Evolutionary conservation across 805 yeast genomes (phyloP).

Genomic region (Cyberlindnera euphorbiae): DNA sequence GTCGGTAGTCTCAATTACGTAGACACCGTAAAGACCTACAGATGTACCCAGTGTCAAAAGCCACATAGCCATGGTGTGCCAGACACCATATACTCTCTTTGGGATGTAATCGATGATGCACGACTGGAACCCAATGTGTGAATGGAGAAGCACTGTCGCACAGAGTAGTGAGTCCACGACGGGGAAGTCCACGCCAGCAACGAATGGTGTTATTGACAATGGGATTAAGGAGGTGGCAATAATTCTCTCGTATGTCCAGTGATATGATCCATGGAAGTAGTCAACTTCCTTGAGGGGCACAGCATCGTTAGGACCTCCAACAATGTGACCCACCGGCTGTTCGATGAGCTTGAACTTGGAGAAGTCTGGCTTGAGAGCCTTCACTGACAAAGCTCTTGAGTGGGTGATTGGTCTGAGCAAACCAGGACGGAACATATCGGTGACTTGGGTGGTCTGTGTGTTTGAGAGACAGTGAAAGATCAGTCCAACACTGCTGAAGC

Average conservation of each 20-base stretch:
- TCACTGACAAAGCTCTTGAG: slow-evolving; percentile 3
- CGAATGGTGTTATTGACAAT: slow-evolving; percentile 53
- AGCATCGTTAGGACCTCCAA: slow-evolving; percentile 71
- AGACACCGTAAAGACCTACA: slow-evolving; percentile 72
- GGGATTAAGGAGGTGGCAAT: slow-evolving; percentile 62
- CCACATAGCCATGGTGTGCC: slow-evolving; percentile 65
- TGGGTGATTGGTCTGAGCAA: slow-evolving; percentile 7
- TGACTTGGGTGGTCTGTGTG: neutral
- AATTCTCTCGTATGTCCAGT: slow-evolving; percentile 68
- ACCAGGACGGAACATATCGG: slow-evolving; percentile 7
- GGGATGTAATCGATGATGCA: slow-evolving; percentile 90
- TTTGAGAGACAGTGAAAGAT: neutral
- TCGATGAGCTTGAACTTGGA: slow-evolving; percentile 42
- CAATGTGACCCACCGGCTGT: slow-evolving; percentile 71
- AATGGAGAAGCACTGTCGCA: slow-evolving; percentile 54
- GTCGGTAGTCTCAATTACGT: slow-evolving; percentile 72
- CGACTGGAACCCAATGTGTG: slow-evolving; percentile 67
- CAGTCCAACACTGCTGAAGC: neutral
- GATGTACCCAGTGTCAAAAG: slow-evolving; percentile 69
- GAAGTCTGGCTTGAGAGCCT: slow-evolving; percentile 25
- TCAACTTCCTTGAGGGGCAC: slow-evolving; percentile 54
- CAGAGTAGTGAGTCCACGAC: slow-evolving; percentile 53
- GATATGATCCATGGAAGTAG: slow-evolving; percentile 61
- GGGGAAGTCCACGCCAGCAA: slow-evolving; percentile 45
- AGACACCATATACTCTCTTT: slow-evolving; percentile 71